Conservation (phyloP, 2,329 filamentous ascomycete genomes). For the Pyricularia sp. region DNA sequence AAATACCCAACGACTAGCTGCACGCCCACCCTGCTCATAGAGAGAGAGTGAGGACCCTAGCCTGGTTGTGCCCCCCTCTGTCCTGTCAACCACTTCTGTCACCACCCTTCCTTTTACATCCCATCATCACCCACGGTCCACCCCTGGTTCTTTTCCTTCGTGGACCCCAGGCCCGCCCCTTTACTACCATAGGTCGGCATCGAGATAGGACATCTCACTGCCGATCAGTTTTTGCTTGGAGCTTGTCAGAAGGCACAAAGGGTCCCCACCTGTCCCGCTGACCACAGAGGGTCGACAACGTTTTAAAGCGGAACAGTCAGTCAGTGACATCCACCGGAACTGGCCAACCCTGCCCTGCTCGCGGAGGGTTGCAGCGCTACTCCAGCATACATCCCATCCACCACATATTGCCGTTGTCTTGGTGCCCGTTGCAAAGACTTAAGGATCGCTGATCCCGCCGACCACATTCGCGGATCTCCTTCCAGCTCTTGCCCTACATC, state of each 20-base stretch:
- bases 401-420: not conserved
- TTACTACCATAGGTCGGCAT: slow-evolving; percentile 1
- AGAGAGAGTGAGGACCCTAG: not conserved
- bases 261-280: slow-evolving; percentile 5
- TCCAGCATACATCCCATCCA: not conserved
- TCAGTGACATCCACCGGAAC: not conserved
- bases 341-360: not conserved
- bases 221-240: slow-evolving; percentile 4
- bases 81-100: not conserved
- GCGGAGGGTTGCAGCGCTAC: not conserved
- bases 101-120: not conserved
- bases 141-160: not conserved
- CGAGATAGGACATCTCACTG: slow-evolving; percentile 1
- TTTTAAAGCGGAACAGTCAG: not conserved
- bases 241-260: slow-evolving; percentile 3
- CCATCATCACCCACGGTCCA: not conserved
- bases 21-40: not conserved
- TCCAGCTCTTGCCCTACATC: slow-evolving; percentile 14
- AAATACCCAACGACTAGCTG: not conserved
- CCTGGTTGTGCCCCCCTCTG: not conserved
- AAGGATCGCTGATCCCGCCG: slow-evolving; percentile 50
- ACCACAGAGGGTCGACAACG: slow-evolving; percentile 4
- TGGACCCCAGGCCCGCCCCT: not conserved
- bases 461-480: slow-evolving; percentile 20
- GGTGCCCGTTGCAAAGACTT: slow-evolving; percentile 35